phyloP scores from a whole-genome alignment of 1,284 basidiomycete species.

The Naganishia sp. region DNA sequence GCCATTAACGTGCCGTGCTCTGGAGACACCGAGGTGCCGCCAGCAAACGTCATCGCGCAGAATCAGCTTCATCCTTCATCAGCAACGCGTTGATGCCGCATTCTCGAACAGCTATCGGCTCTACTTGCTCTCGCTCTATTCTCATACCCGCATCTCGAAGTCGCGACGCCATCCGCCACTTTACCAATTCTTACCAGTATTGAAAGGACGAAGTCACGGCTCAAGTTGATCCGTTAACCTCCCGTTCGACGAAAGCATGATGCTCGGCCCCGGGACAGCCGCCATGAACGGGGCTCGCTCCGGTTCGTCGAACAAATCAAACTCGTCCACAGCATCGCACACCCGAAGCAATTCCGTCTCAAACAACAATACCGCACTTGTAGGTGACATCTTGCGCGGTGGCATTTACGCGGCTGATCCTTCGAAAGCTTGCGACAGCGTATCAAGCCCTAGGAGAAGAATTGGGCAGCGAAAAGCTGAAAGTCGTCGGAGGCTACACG shows the following conservation, averaged over 20 bases:
- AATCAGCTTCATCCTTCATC: neutral
- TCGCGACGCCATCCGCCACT: no score
- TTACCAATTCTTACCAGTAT: no score
- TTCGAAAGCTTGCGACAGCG: constrained; percentile 74
- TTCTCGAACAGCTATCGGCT: neutral
- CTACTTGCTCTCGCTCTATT: no score
- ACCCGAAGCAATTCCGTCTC: constrained; percentile 24
- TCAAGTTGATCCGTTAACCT: no score
- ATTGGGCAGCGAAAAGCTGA: constrained; percentile 81
- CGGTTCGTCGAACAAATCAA: neutral
- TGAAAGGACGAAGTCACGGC: no score
- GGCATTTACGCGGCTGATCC: neutral
- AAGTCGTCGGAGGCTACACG: constrained; percentile 93
- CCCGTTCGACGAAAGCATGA: neutral
- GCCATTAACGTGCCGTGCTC: no score
- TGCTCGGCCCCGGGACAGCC: constrained; percentile 8
- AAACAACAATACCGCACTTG: constrained; percentile 24
- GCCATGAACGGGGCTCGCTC: constrained; percentile 9
- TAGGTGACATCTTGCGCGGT: neutral
- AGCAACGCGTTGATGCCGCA: neutral
- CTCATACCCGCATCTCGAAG: no score
- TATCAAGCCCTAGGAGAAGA: constrained; percentile 97
- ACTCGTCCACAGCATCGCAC: constrained; percentile 2
- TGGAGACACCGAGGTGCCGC: no score
- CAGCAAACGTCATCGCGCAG: neutral